Percentiles rank a stretch among this genome's conserved stretches.
These are phyloP conservation scores for Datisca glomerata DNA, from an alignment of 306 rosid genomes.

Conservation along the genomic window DNA sequence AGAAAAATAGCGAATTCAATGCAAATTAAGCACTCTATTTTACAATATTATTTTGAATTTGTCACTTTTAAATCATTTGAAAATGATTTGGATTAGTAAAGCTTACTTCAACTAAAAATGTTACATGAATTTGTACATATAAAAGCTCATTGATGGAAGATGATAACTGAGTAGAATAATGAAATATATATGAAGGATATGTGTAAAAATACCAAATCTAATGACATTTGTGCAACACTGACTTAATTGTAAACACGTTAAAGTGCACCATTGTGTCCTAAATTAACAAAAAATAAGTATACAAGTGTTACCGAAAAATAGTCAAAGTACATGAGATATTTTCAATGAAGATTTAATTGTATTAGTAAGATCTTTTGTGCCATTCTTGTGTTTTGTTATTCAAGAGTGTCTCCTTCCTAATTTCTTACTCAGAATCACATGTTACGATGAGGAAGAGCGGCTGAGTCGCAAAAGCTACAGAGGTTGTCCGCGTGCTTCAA, in stretches of 20 bases:
- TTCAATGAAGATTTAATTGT: too few species aligned
- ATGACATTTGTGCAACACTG: too few species aligned
- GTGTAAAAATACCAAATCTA: too few species aligned
- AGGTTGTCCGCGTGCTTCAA: slow-evolving; percentile 21
- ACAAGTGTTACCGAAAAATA: too few species aligned
- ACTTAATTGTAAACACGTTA: background rate
- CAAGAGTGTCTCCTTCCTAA: background rate
- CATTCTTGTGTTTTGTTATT: background rate
- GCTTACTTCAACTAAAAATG: background rate
- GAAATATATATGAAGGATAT: too few species aligned
- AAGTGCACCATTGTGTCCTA: too few species aligned
- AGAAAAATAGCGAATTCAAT: too few species aligned
- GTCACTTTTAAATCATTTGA: background rate
- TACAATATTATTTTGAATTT: background rate
- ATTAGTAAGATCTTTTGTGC: background rate
- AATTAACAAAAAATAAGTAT: too few species aligned
- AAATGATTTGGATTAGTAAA: background rate
- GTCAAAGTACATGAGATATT: too few species aligned
- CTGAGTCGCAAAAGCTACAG: slow-evolving; percentile 12
- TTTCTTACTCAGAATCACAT: slow-evolving; percentile 29
- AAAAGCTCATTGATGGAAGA: too few species aligned
- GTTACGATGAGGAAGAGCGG: slow-evolving; percentile 25
- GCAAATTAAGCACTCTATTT: background rate
- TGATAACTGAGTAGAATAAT: too few species aligned
- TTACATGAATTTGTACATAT: too few species aligned